These are phyloP conservation scores for Mimosa bimucronata DNA, from an alignment of 306 rosid species.

Conservation along the genomic window DNA sequence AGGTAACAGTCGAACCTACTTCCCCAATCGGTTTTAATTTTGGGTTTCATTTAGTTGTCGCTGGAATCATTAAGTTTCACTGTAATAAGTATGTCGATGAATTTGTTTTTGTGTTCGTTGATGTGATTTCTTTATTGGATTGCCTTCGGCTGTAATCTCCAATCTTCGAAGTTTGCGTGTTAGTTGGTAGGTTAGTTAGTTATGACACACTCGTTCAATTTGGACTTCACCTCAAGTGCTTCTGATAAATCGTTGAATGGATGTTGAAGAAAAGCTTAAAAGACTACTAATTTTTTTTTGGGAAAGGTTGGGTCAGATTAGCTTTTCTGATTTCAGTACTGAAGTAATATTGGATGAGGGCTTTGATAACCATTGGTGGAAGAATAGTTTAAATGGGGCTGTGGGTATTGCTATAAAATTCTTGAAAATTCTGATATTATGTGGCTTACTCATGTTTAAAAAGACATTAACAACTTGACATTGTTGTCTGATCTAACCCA, in stretches of 20 bases:
- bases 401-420: conserved; percentile 14
- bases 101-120: background rate
- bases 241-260: background rate
- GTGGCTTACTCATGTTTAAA: background rate
- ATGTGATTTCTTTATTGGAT: background rate
- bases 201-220: background rate
- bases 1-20: conserved; percentile 29
- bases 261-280: background rate
- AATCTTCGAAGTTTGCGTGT: background rate
- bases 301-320: too few relatives aligned
- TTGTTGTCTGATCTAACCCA: conserved; percentile 12
- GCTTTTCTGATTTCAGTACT: background rate
- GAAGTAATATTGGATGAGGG: background rate
- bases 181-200: background rate
- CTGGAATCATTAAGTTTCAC: background rate
- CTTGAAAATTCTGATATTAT: conserved; percentile 4
- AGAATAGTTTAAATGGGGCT: conserved; percentile 7
- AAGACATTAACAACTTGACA: conserved; percentile 4
- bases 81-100: background rate
- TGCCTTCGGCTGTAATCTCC: background rate
- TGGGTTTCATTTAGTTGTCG: background rate
- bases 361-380: conserved; percentile 8
- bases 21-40: background rate
- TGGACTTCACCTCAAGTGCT: background rate
- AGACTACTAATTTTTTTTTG: background rate